Evolutionary conservation across 441 rosid species (phyloP), one percentile per base, ranked within the genome.

Genomic region (Melastoma candidum): DNA sequence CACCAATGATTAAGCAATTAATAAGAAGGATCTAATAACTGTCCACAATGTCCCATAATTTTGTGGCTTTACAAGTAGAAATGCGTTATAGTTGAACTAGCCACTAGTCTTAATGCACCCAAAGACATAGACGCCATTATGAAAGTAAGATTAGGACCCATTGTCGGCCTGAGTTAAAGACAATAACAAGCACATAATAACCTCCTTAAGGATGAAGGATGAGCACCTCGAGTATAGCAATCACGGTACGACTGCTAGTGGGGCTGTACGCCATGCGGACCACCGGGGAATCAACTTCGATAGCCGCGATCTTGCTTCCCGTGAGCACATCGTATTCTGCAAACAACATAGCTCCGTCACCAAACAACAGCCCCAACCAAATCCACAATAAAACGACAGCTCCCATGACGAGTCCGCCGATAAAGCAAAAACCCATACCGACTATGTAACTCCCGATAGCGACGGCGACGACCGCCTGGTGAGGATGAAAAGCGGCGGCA

Each of bases 301-400:
- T 72, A 2, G 87, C 70, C 12, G 99, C 81, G 7, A 87, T 77
- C 81, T 78, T 94, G 73, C 97, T 80, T 61, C 99, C 96, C 9
- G 97, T 87, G 57, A 85, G 52, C 10, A 94, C 97, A 78, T 94
- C 99, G 59, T 81, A 85, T 76, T 94, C 97, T 94, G 80, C 61
- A 56, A 3, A 59, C 12, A 54, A 26, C 58, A 41, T 36, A 17
- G 22, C 41, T 36, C 41, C 7, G 41, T 36, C 41, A 36, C 41
- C 41, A 4, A 36, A 36, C 6, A 36, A 6, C 41, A 36, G 6
- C 41, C 41, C 41, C 41, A 17, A 36, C 41, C 41, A 4, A 48
- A 2, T 14, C 26, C 51, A 13, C 51, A 2, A 11, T 8, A 48
- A 48, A 22, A 14, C 12, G 8, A 17, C 8, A 10, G 32, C 39